Evolutionary conservation across 2,329 filamentous ascomycete species (phyloP), one percentile per base, ranked within the genome.

Genomic region (Fusarium dimerum): DNA sequence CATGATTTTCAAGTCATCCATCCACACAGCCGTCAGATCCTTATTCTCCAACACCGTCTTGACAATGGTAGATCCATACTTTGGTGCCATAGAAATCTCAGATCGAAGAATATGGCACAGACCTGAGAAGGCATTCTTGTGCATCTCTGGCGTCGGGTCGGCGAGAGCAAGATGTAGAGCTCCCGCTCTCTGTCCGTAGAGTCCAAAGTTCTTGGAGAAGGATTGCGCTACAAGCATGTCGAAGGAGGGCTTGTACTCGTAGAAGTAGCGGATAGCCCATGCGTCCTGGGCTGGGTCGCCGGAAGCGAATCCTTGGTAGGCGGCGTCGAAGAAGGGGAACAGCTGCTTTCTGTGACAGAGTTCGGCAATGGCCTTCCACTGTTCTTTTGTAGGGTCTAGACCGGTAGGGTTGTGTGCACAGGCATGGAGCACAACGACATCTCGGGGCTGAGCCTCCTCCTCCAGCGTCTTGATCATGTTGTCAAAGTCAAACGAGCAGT

Each of bases 351-450:
- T 73, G 64, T 82, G 83, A 71, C 97, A 86, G 26, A 96, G 72
- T 29, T 80, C 73, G 40, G 92, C 91, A 54, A 99, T 85, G 73
- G 93, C 82, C 74, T 89, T 90, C 94, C 94, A 99, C 76, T 99
- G 94, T 47, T 92, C 90, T 62, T 88, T 80, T 12, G 92, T 94
- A 6, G 92, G 92, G 73, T 99, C 94, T 54, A 97, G 90, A 50
- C 94, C 94, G 1, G 94, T 99, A 20, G 94, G 94, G 78, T 99
- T 99, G 78, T 97, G 94, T 29, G 94, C 94, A 71, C 94, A 97
- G 52, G 92, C 90, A 74, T 97, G 94, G 16, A 97, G 82, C 43
- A 97, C 80, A 70, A 97, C 86, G 71, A 97, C 85, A 70, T 89
- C 92, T 62, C 85, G 85, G 39, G 88, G 80, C 8, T 90, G 87